Evolutionary conservation across 2,329 filamentous ascomycete species (phyloP).

Genomic region (Fulvia fulva): DNA sequence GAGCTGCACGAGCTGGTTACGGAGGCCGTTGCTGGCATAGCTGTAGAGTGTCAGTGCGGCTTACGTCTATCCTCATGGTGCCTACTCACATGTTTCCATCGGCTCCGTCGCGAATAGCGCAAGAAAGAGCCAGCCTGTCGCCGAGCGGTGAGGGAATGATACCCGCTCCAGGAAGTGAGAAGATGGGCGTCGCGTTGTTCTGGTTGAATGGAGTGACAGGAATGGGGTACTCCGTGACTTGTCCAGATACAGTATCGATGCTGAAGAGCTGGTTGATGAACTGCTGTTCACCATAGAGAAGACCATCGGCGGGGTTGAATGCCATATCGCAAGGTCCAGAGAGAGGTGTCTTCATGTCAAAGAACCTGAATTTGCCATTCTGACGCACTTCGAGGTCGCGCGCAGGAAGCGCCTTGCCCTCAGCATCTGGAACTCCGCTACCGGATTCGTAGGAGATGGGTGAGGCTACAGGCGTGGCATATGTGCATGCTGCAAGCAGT

Average conservation of each 20-base stretch:
- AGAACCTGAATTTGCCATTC: constrained; percentile 13
- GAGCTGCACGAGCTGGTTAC: constrained; percentile 22
- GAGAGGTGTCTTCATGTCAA: constrained; percentile 10
- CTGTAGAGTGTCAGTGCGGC: not conserved
- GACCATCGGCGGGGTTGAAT: constrained; percentile 11
- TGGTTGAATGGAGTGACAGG: constrained; percentile 10
- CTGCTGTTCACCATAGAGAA: constrained; percentile 11
- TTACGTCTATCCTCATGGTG: not conserved
- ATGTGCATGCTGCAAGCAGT: not conserved
- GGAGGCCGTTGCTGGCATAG: constrained; percentile 17
- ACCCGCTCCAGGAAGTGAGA: not conserved
- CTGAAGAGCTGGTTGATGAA: constrained; percentile 16
- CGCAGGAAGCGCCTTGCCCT: not conserved
- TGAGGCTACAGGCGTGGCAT: not conserved
- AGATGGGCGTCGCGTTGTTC: constrained; percentile 1
- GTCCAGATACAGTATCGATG: constrained; percentile 9
- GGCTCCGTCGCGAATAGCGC: constrained; percentile 14
- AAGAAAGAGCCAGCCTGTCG: constrained; percentile 12
- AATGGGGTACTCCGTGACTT: constrained; percentile 14
- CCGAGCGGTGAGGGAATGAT: constrained; percentile 1
- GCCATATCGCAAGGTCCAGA: constrained; percentile 18
- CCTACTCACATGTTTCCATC: constrained; percentile 22
- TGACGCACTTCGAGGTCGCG: not conserved
- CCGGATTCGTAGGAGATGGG: not conserved
- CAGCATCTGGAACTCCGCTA: not conserved